Percentiles rank a stretch among this genome's conserved stretches.
These are phyloP conservation scores for Phytopythium litorale DNA, from an alignment of 352 stramenopile species.

Conservation along the genomic window DNA sequence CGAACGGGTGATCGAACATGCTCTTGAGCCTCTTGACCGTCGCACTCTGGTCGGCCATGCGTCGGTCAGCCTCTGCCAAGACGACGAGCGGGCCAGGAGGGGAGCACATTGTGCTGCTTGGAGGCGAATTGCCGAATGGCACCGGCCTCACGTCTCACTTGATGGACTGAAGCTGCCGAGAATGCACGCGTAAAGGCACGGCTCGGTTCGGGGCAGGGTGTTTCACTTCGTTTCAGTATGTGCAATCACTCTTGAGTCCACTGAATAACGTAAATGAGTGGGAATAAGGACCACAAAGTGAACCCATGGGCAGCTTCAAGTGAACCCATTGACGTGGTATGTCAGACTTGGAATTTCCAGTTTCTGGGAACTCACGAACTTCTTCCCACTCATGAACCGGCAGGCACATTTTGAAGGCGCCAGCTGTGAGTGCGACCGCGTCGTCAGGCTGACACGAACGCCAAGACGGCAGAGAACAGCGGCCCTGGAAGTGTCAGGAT, in stretches of 20 bases:
- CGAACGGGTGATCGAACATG: neutral
- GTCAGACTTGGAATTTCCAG: neutral
- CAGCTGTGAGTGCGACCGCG: neutral
- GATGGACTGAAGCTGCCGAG: too few species aligned
- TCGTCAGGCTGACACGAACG: neutral
- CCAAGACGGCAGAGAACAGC: neutral
- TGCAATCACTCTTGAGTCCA: neutral
- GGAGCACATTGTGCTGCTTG: neutral
- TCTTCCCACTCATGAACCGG: too few species aligned
- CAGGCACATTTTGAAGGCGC: too few species aligned
- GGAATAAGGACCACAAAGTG: neutral
- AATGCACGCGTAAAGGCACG: neutral
- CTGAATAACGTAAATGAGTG: neutral
- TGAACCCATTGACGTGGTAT: slow-evolving; percentile 1
- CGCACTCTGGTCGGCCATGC: neutral
- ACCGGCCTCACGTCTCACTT: too few species aligned
- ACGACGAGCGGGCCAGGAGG: neutral
- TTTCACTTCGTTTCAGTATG: neutral
- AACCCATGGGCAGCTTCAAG: neutral
- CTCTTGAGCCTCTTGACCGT: neutral
- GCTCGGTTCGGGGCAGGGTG: neutral
- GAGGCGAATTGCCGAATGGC: neutral
- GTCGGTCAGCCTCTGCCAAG: too few species aligned
- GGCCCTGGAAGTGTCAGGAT: neutral
- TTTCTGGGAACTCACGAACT: too few species aligned